Percentiles rank a stretch among this genome's conserved stretches.
Conservation (phyloP, 352 stramenopile genomes). For the Discostella stelligera region DNA sequence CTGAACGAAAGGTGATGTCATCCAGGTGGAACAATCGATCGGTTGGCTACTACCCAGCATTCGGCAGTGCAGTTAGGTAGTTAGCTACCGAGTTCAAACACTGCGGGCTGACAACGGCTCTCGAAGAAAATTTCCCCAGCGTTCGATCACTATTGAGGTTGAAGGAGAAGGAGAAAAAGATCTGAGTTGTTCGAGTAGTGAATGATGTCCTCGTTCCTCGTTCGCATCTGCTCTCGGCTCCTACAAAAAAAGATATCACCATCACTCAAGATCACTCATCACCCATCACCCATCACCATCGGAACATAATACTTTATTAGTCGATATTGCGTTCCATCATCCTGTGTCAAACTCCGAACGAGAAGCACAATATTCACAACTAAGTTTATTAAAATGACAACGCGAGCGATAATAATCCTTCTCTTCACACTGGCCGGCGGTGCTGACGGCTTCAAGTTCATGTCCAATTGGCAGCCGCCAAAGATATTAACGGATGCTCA, state of each 20-base stretch:
- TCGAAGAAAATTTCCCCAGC: no score
- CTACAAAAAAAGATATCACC: not conserved
- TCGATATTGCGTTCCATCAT: not conserved
- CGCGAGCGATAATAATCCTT: constrained; percentile 13
- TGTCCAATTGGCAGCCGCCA: constrained; percentile 68
- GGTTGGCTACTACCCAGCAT: no score
- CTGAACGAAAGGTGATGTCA: no score
- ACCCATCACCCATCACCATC: constrained; percentile 8
- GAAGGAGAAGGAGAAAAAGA: constrained; percentile 17
- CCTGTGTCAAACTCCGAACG: not conserved
- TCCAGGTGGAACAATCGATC: no score
- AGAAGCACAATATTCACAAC: not conserved
- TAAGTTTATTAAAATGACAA: constrained; percentile 26
- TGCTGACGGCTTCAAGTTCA: constrained; percentile 78
- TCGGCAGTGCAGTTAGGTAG: no score
- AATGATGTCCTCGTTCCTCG: not conserved
- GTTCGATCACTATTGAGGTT: constrained; percentile 14
- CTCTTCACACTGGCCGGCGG: constrained; percentile 34
- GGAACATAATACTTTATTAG: not conserved
- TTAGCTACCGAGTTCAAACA: no score
- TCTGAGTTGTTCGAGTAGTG: constrained; percentile 14
- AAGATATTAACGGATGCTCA: constrained; percentile 71
- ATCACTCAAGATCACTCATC: no score
- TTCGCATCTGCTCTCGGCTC: not conserved
- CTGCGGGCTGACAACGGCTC: no score